Base-by-base conservation (phyloP, 495 filamentous ascomycete genomes). In the Symbiotaphrina buchneri region DNA sequence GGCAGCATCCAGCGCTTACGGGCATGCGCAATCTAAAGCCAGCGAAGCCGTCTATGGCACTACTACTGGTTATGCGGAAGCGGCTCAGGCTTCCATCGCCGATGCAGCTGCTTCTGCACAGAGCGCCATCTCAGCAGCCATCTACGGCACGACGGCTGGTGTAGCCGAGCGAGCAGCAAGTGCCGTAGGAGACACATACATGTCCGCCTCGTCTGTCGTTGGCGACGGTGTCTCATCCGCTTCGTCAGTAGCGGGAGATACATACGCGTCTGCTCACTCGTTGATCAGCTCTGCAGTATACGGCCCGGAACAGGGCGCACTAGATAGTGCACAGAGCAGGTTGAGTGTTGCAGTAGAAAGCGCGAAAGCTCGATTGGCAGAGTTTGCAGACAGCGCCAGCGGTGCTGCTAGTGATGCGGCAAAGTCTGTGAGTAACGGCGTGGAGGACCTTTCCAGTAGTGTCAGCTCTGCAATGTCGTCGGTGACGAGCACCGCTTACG, bases 271-370 rank as follows among this genome's bases (percentile, higher is more conserved):
- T 10, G 44, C 39, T 1, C 32, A 28, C 16, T 21, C 34, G 3
- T 21, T 24, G 10, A 36, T 50, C 14, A 53, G 42, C 28, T 36
- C 26, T 7, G 44, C 46, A 2, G 27, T 54, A 10, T 54, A 54
- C 32, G 51, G 55, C 4, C 43, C 57, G 10, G 58, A 71, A 41
- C 51, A 64, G 30, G 59, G 59, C 11, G 56, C 56, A 20, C 41
- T 70, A 4, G 65, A 74, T 39, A 65, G 60, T 34, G 61, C 63
- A 26, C 56, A 55, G 28, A 50, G 41, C 29, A 52, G 54, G 33
- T 38, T 71, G 18, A 37, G 48, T 13, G 53, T 35, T 19, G 59
- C 55, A 14, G 45, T 65, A 20, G 54, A 59, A 41, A 59, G 52
- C 35, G 65, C 60, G 19, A 58, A 55, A 42, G 50, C 52, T 2